Base-by-base conservation (phyloP, 768 basidiomycete species). In the Hortiboletus flavorubellus region DNA sequence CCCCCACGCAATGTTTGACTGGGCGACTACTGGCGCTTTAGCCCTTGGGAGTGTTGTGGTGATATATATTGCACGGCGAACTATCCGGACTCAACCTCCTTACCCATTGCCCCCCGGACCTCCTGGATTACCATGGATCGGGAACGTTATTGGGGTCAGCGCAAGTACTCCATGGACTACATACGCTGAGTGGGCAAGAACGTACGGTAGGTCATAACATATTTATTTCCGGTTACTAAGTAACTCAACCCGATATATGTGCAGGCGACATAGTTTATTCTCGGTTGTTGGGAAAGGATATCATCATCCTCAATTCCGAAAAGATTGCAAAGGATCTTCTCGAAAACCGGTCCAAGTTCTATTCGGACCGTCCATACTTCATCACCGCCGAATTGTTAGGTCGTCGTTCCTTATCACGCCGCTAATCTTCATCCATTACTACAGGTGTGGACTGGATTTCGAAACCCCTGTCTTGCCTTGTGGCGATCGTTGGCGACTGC, bases 221-320 rank as follows among this genome's bases (percentile, higher is more conserved):
- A 2, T 11, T n/a, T 9, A 9, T 3, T 30, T 44, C 30, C 2
- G 21, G 21, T 21, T 21, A 21, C 2, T 21, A 21, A 21, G 21
- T 21, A 21, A 7, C 11, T 45, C 10, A 11, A 8, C 3, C 2
- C 0, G 23, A 35, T 45, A 6, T 39, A 0, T 0, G 1, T 30
- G 0, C 34, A 59, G 57, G 59, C 6, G 46, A 48, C 40, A 16
- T 59, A 1, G 12, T 59, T 9, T 44, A 57, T 31, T 26, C 31
- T n/a, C 34, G 41, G 4, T 14, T 43, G 1, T 26, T 51, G 0
- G 58, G 58, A 15, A 49, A 39, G 15, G 58, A 55, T 2, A 21
- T 61, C 18, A 57, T 61, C 16, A 51, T 61, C 34, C 23, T 61
- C 33, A 56, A 53, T 14, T 61, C 59, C 11, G 59, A 60, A 18